A percentile compares a stretch with the other conserved stretches of the same genome.
These are phyloP conservation scores for Oxyria digyna DNA, from an alignment of 148 eudicot species.

Conservation along the genomic window DNA sequence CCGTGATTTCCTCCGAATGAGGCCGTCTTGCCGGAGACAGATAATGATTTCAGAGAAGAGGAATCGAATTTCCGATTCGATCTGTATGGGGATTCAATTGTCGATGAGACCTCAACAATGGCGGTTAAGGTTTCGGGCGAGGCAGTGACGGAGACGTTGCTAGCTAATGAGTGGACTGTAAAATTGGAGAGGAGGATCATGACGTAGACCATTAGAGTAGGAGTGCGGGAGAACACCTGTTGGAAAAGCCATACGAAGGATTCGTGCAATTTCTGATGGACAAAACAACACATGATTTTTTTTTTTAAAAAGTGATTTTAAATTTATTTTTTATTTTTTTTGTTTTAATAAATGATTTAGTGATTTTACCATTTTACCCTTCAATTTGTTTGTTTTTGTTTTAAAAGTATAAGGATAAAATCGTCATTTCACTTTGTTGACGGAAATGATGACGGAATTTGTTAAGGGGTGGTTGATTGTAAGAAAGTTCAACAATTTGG, in stretches of 20 bases:
- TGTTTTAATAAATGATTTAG: too few relatives aligned
- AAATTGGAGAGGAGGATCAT: constrained; percentile 83
- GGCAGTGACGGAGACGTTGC: background rate
- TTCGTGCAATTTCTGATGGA: constrained; percentile 61
- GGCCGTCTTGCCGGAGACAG: constrained; percentile 24
- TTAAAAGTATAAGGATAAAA: too few relatives aligned
- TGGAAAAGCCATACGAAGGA: constrained; percentile 91
- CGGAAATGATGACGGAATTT: too few relatives aligned
- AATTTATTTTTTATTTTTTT: too few relatives aligned
- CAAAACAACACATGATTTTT: too few relatives aligned
- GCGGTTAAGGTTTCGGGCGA: background rate
- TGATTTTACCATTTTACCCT: too few relatives aligned
- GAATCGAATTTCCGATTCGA: constrained; percentile 26
- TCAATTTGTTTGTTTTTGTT: too few relatives aligned
- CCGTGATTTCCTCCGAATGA: constrained; percentile 37
- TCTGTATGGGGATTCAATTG: background rate
- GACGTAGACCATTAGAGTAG: constrained; percentile 66
- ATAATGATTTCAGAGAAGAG: constrained; percentile 17
- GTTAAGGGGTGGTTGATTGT: too few relatives aligned
- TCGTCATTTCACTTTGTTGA: too few relatives aligned
- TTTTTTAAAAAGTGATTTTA: too few relatives aligned
- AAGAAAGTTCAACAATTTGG: too few relatives aligned
- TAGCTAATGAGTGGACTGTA: constrained; percentile 27
- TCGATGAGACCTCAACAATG: background rate
- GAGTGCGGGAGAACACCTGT: constrained; percentile 76